Evolutionary conservation across 2,329 filamentous ascomycete species (phyloP).

Genomic region (Penicillium sp.): DNA sequence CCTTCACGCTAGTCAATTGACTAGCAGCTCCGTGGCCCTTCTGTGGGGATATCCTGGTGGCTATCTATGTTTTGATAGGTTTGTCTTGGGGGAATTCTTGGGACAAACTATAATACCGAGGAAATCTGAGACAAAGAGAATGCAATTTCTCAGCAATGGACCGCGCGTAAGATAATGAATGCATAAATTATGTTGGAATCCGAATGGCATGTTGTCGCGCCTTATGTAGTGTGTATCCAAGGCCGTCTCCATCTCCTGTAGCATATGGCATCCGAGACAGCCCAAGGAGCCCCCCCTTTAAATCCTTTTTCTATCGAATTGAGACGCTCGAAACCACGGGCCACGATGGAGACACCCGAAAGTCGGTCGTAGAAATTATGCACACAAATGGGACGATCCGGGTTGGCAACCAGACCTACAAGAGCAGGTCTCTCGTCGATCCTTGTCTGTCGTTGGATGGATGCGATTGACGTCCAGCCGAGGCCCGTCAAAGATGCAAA

Average conservation of each 20-base stretch:
- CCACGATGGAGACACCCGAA: background rate
- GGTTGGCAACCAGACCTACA: background rate
- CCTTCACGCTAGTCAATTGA: background rate
- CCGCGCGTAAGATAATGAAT: background rate
- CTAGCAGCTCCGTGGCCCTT: background rate
- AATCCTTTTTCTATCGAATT: background rate
- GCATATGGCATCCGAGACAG: background rate
- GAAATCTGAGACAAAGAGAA: no score
- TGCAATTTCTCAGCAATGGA: background rate
- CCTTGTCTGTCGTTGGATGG: background rate
- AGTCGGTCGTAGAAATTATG: background rate
- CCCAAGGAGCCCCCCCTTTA: background rate
- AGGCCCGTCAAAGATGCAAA: constrained; percentile 2
- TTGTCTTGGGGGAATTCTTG: no score
- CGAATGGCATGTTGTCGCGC: background rate
- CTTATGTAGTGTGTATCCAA: no score
- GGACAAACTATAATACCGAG: no score
- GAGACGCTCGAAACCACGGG: background rate
- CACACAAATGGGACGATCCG: background rate
- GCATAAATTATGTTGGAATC: background rate
- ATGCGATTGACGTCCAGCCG: background rate
- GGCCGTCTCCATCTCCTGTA: background rate
- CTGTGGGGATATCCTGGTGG: background rate
- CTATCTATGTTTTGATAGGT: no score
- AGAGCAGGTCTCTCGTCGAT: background rate